Evolutionary conservation across 176 grass and related monocot genomes (phyloP).

Genomic region (Calamus simplicifolius): DNA sequence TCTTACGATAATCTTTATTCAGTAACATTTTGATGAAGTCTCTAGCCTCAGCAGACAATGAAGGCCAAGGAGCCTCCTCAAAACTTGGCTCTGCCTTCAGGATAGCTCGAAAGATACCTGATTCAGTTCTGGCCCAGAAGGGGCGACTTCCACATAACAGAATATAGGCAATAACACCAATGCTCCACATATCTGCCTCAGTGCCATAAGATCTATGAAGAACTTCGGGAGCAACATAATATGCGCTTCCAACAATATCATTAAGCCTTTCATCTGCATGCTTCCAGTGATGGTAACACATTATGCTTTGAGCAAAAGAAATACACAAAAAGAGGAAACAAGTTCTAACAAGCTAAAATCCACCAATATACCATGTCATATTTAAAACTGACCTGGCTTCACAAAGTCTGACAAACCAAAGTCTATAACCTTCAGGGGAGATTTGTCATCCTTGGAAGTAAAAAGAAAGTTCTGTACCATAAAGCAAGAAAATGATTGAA

Average conservation of each 20-base stretch:
- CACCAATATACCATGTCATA: conserved; percentile 7
- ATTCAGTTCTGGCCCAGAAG: conserved; percentile 96
- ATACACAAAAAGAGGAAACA: not conserved
- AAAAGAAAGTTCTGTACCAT: conserved; percentile 91
- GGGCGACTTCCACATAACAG: conserved; percentile 91
- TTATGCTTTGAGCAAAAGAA: too few relatives aligned
- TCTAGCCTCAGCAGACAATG: conserved; percentile 76
- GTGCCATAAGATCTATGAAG: conserved; percentile 90
- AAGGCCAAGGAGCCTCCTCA: conserved; percentile 95
- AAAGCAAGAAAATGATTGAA: conserved; percentile 1
- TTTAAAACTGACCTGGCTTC: conserved; percentile 66
- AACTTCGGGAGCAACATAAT: conserved; percentile 98
- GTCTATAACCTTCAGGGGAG: conserved; percentile 92
- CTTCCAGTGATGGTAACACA: conserved; percentile 4
- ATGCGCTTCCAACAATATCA: conserved; percentile 97
- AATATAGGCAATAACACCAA: conserved; percentile 99
- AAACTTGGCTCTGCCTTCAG: conserved; percentile 98
- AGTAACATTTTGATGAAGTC: conserved; percentile 93
- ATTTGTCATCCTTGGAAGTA: conserved; percentile 68
- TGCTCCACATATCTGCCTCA: conserved; percentile 99
- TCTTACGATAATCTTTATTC: conserved; percentile 99
- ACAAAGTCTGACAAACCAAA: conserved; percentile 99
- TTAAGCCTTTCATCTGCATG: conserved; percentile 92
- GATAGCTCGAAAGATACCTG: conserved; percentile 95
- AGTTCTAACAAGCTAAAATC: too few relatives aligned